Evolutionary conservation across 345 rosid species (phyloP), one percentile per base, ranked within the genome.

Genomic region (Durio zibethinus): DNA sequence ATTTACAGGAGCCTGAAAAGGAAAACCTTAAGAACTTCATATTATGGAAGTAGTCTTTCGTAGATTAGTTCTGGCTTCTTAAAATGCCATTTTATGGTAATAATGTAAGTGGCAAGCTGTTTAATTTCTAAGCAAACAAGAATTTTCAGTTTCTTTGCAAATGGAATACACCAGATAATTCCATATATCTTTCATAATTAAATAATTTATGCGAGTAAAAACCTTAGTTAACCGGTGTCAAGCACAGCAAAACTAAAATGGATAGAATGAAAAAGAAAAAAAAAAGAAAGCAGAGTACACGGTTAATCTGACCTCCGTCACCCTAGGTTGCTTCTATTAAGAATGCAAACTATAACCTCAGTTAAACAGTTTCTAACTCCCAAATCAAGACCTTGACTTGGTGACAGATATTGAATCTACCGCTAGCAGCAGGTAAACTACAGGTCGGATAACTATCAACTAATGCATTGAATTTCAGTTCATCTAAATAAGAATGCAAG

Each of bases 1-100:
- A 87, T 93, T 96, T 20, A 93, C 97, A 1, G 97, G 94, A 80
- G 90, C 99, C 97, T 93, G 85, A 57, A 53, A 72, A 36, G 7
- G 20, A 65, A 50, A 53, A 20, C 4, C 7, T 59, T 12, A 75
- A 50, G 42, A 35, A 43, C 31, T 61, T 60, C n/a, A 33, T 74
- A 38, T 42, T 35, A 18, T 18, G 61, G 29, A 60, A 60, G 40
- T 50, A 72, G 11, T 42, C 67, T 42, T 74, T 33, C 4, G n/a
- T n/a, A n/a, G n/a, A n/a, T 33, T 25, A 60, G 50, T 57, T 74
- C 29, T 56, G 31, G 56, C 56, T 69, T 27, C 36, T 20, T 47
- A 45, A 47, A 56, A 69, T 45, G 73, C 6, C 14, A 25, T 15
- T 43, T 25, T 43, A 16, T 25, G 31, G 38, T 45, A 27, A 27